These are phyloP conservation scores for Blastocystis sp. DNA, from an alignment of 352 stramenopile genomes.

Conservation along the genomic window DNA sequence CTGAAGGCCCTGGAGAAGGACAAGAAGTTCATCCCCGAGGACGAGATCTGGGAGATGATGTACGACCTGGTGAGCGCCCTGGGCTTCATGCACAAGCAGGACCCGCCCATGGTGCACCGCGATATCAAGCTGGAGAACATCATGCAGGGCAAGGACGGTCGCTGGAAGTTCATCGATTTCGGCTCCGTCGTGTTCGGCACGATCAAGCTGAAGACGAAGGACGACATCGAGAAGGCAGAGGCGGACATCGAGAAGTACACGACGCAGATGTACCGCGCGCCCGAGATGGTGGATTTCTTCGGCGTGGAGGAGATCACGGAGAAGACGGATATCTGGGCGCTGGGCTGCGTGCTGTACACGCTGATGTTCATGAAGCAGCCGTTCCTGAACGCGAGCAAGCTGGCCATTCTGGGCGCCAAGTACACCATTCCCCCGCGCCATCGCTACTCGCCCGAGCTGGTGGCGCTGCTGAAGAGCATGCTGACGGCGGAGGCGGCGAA, in stretches of 20 bases:
- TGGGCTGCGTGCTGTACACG: conserved; percentile 92
- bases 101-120: conserved; percentile 87
- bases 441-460: conserved; percentile 82
- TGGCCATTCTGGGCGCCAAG: conserved; percentile 86
- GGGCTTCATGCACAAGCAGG: conserved; percentile 76
- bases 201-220: conserved; percentile 80
- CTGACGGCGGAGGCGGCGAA: conserved; percentile 84
- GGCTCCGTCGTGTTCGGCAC: conserved; percentile 80
- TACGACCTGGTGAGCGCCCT: conserved; percentile 79
- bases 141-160: conserved; percentile 82
- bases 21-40: conserved; percentile 76
- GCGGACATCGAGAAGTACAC: conserved; percentile 91
- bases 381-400: conserved; percentile 86
- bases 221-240: conserved; percentile 82
- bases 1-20: conserved; percentile 81
- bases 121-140: conserved; percentile 97
- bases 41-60: conserved; percentile 78
- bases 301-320: conserved; percentile 85
- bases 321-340: conserved; percentile 86
- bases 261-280: conserved; percentile 93
- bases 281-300: conserved; percentile 93
- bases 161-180: conserved; percentile 90
- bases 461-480: conserved; percentile 86
- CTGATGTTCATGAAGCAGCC: conserved; percentile 90
- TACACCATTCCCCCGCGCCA: conserved; percentile 87